Base-by-base conservation (phyloP, 768 basidiomycete genomes). In the Sporobolomyces roseus region DNA sequence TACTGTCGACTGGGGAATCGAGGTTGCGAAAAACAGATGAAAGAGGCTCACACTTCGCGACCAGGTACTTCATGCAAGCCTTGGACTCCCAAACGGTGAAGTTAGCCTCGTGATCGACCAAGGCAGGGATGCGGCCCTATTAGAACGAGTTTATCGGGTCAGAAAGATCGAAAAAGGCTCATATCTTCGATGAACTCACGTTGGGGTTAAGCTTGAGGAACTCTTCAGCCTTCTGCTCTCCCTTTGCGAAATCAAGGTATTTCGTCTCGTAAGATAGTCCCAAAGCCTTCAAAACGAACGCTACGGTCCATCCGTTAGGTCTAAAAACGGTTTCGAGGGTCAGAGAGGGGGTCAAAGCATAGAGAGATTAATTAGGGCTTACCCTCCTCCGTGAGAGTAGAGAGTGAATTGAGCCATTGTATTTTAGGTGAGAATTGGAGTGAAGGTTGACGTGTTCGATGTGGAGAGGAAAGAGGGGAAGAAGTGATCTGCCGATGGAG, bases 31-130 rank as follows among this genome's bases (percentile, higher is more conserved):
- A n/a, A n/a, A n/a, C n/a, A n/a, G n/a, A n/a, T n/a, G n/a, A n/a
- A n/a, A n/a, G n/a, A n/a, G n/a, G 54, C 61, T 29, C 2, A 66
- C 61, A 74, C 36, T 65, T 68, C 33, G 56, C 62, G 30, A 66
- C 62, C 21, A 76, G 51, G 67, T 74, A 75, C 14, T 58, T 32
- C 33, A 75, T 43, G 66, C 65, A 66, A 4, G 74, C 74, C 36
- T 71, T 70, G 25, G 53, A 53, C 62, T 75, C 71, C 68, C 68
- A 74, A 29, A 75, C 51, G 23, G 35, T 50, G 27, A 74, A 66
- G 55, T 75, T 65, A 23, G 48, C 46, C 50, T 70, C 25, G 62
- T 74, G 69, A 51, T 75, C 75, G 36, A 75, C 71, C 51, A 76
- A 56, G 19, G 69, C 53, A 1, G 74, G 71, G 27, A 74, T 71